Percentiles rank a stretch among this genome's conserved stretches.
Conservation (phyloP, 176 grass and related monocot genomes). For the Carex pumila region DNA sequence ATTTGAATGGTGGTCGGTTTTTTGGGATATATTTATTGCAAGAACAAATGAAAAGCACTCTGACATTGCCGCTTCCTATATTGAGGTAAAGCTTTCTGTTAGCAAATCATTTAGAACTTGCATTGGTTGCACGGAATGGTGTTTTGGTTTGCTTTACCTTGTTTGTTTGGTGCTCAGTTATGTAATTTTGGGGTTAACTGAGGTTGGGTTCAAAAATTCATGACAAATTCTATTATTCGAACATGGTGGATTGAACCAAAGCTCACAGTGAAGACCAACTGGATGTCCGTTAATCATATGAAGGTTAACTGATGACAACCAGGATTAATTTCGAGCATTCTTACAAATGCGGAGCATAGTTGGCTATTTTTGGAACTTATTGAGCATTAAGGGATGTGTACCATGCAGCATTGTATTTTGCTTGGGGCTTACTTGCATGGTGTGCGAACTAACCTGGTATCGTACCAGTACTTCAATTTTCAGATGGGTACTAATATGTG, state of each 20-base stretch:
- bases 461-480: neutral
- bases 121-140: neutral
- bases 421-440: neutral
- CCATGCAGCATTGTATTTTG: neutral
- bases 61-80: conserved; percentile 92
- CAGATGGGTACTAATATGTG: neutral
- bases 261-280: too few relatives aligned
- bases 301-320: neutral
- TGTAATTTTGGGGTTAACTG: neutral
- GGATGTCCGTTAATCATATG: neutral
- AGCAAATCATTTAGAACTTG: neutral
- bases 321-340: neutral
- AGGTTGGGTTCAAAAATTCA: neutral
- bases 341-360: neutral
- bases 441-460: neutral
- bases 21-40: conserved; percentile 99
- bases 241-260: neutral
- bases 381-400: neutral
- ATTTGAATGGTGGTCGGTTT: conserved; percentile 99
- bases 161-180: neutral
- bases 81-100: conserved; percentile 45
- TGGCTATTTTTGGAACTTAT: neutral
- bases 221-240: neutral
- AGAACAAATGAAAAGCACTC: conserved; percentile 99
- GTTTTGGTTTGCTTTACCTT: neutral